Percentiles rank a stretch among this genome's conserved stretches.
These are phyloP conservation scores for Fusarium longipes DNA, from an alignment of 2,329 filamentous ascomycete genomes.

Conservation along the genomic window DNA sequence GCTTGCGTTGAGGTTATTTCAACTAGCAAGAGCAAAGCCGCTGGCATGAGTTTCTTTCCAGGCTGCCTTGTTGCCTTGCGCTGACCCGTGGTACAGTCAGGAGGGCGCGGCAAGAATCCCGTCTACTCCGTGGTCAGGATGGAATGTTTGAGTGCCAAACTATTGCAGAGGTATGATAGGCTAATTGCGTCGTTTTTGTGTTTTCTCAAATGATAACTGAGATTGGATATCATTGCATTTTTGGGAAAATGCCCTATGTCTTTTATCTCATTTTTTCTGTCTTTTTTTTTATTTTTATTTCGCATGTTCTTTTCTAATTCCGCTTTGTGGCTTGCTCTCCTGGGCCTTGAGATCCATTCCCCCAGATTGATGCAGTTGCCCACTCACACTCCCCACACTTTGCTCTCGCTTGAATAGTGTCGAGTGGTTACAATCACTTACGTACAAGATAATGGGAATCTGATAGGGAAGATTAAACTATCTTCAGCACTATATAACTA, in stretches of 20 bases:
- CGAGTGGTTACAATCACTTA: conserved; percentile 24
- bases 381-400: conserved; percentile 31
- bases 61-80: conserved; percentile 20
- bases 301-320: conserved; percentile 1
- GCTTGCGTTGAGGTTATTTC: conserved; percentile 18
- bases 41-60: conserved; percentile 29
- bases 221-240: not conserved
- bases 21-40: conserved; percentile 14
- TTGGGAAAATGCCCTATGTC: not conserved
- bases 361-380: conserved; percentile 30
- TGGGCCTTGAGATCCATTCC: conserved; percentile 21
- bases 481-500: not conserved
- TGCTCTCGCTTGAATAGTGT: conserved; percentile 21
- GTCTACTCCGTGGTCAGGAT: conserved; percentile 7
- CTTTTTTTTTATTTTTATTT: not conserved
- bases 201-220: not conserved
- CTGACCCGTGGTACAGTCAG: conserved; percentile 9
- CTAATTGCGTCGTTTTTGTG: not conserved
- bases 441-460: conserved; percentile 10
- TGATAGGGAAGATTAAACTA: not conserved
- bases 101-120: conserved; percentile 12
- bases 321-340: conserved; percentile 26
- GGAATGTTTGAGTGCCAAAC: conserved; percentile 1
- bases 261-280: not conserved
- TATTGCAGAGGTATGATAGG: not conserved